Percentiles rank a stretch among this genome's conserved stretches.
Evolutionary conservation across 805 yeast species (phyloP).

Genomic region (Candida maltosa): DNA sequence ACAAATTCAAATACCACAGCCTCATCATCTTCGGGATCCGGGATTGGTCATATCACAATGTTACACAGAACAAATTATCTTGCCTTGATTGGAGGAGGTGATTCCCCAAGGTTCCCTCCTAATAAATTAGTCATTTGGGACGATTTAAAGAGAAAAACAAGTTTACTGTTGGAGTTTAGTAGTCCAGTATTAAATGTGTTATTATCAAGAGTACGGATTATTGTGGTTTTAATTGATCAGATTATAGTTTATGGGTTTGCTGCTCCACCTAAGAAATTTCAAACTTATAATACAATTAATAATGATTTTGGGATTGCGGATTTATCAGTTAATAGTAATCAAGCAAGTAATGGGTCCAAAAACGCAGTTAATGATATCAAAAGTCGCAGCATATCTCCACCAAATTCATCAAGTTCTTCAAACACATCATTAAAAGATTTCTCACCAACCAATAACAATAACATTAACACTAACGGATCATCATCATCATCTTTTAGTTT

Average conservation of each 20-base stretch:
- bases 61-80: slow-evolving; percentile 87
- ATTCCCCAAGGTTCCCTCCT: slow-evolving; percentile 69
- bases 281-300: slow-evolving; percentile 60
- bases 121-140: slow-evolving; percentile 90
- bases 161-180: slow-evolving; percentile 71
- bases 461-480: not conserved
- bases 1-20: not conserved
- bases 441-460: no score
- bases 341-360: not conserved
- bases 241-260: slow-evolving; percentile 78
- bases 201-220: slow-evolving; percentile 70
- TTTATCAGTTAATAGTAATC: slow-evolving; percentile 26
- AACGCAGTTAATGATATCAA: no score
- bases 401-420: not conserved
- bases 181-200: slow-evolving; percentile 72
- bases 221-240: slow-evolving; percentile 65
- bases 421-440: slow-evolving; percentile 1
- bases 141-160: slow-evolving; percentile 73
- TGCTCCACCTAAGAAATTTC: slow-evolving; percentile 68
- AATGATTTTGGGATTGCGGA: slow-evolving; percentile 67
- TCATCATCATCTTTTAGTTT: slow-evolving; percentile 9
- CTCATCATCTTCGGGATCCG: slow-evolving; percentile 31
- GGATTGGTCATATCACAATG: slow-evolving; percentile 78
- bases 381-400: no score
- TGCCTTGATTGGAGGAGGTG: slow-evolving; percentile 89